Base-by-base conservation (phyloP, 108 stramenopile species). In the Pseudonitzschia multiseries region DNA sequence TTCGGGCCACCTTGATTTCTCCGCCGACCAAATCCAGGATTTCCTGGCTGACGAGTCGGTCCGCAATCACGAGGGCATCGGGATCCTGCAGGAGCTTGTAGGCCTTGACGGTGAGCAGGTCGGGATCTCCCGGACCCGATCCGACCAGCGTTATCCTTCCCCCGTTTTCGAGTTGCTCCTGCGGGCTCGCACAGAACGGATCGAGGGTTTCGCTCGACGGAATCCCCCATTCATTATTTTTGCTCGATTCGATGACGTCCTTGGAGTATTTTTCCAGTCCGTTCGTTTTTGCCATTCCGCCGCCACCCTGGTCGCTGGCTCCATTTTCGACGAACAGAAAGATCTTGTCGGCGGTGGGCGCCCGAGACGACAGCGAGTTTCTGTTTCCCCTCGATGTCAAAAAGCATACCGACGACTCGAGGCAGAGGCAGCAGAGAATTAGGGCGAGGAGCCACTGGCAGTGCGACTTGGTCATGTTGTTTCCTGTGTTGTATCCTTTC, bases 111-210 rank as follows among this genome's bases (percentile, higher is more conserved):
- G 98, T 99, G 28, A 99, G 85, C 4, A 99, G 78, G 18, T 96
- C 94, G 0, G 97, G 97, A 75, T 96, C 94, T 20, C 98, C 98
- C 0, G 97, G 97, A 8, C 97, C 97, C 0, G 96, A 88, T 57
- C 97, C 97, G 12, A 97, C 84, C 68, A 97, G 82, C 0, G 92
- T 93, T 6, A 94, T 69, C 12, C 72, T 72, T 0, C 93, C 93
- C 46, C 90, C 90, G 73, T 88, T 89, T 31, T 51, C 43, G 18
- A 84, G 59, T 71, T 66, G 43, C 4, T 65, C 62, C 17, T 60
- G 54, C 26, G 79, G 75, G 12, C 12, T 61, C 15, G 33, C 20
- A 28, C 65, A 59, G 14, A 86, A 56, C 24, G 85, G 85, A 36
- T 65, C 50, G 33, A 82, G 69, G 4, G 71, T 65, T 3, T 51